These are phyloP conservation scores for Aureobasidium sp. DNA, from an alignment of 2,329 filamentous ascomycete genomes.

Conservation along the genomic window DNA sequence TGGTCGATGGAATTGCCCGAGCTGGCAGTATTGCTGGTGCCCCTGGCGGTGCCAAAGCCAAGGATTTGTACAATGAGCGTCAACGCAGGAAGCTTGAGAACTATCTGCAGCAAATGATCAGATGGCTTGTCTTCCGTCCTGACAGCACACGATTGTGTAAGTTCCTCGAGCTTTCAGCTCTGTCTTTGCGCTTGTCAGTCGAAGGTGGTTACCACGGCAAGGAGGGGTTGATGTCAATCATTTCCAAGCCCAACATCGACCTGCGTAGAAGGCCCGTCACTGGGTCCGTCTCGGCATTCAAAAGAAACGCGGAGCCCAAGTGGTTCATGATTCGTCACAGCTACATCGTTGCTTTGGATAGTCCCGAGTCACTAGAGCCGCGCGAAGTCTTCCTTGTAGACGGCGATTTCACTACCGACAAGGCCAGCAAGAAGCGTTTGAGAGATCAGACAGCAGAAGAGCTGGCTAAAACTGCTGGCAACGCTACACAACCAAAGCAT, in stretches of 20 bases:
- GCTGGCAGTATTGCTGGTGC: constrained; percentile 34
- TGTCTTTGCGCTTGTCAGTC: constrained; percentile 86
- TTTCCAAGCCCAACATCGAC: constrained; percentile 61
- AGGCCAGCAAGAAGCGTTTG: constrained; percentile 49
- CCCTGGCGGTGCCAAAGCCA: constrained; percentile 26
- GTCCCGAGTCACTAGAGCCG: constrained; percentile 96
- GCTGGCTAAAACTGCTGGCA: constrained; percentile 53
- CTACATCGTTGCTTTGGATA: constrained; percentile 97
- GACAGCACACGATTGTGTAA: constrained; percentile 95
- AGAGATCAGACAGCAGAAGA: constrained; percentile 50
- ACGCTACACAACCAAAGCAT: constrained; percentile 58
- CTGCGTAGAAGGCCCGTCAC: constrained; percentile 18
- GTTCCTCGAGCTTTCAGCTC: constrained; percentile 87
- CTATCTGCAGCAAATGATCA: constrained; percentile 88
- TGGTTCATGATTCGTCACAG: constrained; percentile 98
- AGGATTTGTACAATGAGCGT: constrained; percentile 62
- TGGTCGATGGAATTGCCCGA: constrained; percentile 16
- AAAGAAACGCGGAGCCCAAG: constrained; percentile 69
- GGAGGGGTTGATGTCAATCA: constrained; percentile 87
- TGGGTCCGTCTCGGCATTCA: constrained; percentile 1
- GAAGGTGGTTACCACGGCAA: constrained; percentile 98
- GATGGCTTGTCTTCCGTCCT: constrained; percentile 91
- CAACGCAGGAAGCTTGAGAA: constrained; percentile 80
- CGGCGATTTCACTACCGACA: constrained; percentile 71
- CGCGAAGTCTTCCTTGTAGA: constrained; percentile 99